Conservation (phyloP, 2,329 filamentous ascomycete species). For the Colletotrichum karsti region DNA sequence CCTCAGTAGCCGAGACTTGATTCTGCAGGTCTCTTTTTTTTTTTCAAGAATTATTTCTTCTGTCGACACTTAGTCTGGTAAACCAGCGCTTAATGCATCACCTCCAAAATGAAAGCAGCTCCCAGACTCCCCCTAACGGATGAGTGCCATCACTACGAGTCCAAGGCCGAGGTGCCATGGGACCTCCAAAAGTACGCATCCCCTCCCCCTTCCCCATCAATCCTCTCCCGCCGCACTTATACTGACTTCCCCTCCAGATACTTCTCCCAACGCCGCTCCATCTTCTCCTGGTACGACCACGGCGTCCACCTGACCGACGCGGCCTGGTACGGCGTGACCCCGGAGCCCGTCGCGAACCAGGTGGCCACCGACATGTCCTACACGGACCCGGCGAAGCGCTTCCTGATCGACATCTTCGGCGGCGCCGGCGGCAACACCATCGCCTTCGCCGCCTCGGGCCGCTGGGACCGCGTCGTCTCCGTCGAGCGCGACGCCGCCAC, state of each 20-base stretch:
- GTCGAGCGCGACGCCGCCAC: slow-evolving; percentile 86
- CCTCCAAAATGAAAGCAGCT: slow-evolving; percentile 48
- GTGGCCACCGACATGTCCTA: slow-evolving; percentile 77
- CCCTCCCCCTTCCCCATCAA: too few species aligned
- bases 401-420: slow-evolving; percentile 88
- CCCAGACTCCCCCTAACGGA: slow-evolving; percentile 62
- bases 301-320: slow-evolving; percentile 92
- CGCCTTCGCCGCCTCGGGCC: slow-evolving; percentile 83
- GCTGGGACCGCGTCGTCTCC: slow-evolving; percentile 86
- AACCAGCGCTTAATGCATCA: slow-evolving; percentile 16
- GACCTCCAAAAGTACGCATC: slow-evolving; percentile 81
- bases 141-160: slow-evolving; percentile 79
- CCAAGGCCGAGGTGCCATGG: slow-evolving; percentile 76
- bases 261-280: slow-evolving; percentile 86
- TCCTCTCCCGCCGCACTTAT: not conserved
- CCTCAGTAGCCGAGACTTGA: not conserved
- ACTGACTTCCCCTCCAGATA: slow-evolving; percentile 65
- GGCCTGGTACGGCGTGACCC: slow-evolving; percentile 97
- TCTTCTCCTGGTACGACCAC: slow-evolving; percentile 88
- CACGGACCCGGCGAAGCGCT: slow-evolving; percentile 62
- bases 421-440: slow-evolving; percentile 95
- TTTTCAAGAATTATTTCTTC: not conserved
- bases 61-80: too few species aligned
- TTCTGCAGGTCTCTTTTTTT: not conserved
- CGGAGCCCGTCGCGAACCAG: slow-evolving; percentile 87